Base-by-base conservation (phyloP, 345 rosid species). In the Eucalyptus microcorys region DNA sequence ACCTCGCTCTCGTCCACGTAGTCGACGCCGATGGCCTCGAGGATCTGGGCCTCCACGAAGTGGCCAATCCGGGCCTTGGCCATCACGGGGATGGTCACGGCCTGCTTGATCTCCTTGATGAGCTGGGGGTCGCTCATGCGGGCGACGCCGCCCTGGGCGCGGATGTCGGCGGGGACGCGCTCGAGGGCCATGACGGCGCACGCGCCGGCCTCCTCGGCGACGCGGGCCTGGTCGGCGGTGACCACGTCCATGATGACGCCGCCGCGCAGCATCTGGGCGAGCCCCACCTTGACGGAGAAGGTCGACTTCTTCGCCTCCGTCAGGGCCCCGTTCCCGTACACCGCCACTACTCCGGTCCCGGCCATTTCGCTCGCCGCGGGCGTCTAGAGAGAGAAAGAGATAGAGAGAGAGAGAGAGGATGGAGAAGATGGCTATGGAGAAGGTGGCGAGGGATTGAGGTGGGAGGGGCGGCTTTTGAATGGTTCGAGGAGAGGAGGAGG, bases 241-340 rank as follows among this genome's bases (percentile, higher is more conserved):
- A 95, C 96, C n/a, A 96, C 98, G 89, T 95, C 97, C 97, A 96
- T 95, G 88, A 96, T 95, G 15, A 95, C 97, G 27, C 98, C 98
- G 14, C 97, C 97, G 0, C 98, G 98, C 90, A 96, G 97, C 97
- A 96, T 96, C 94, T 96, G 97, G 53, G 97, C 98, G 24, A 96
- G 89, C 27, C 98, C 98, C 5, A 96, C 99, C 92, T 96, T 96
- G 7, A 94, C 96, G 86, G 98, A 95, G 94, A 96, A 94, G 8
- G 98, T 93, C 71, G 95, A 94, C 88, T 95, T 94, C 91, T 94
- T 95, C 4, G 96, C 90, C 90, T 96, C 98, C 32, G 96, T 93
- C 45, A 96, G 92, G 43, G 95, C 91, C 45, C 95, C 93, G 50
- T 94, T 93, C 6, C 96, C 95, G 91, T 95, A 92, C 24, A 96